Percentiles rank a stretch among this genome's conserved stretches.
These are phyloP conservation scores for Vitis rotundifolia DNA, from an alignment of 164 flowering plant genomes.

Conservation along the genomic window DNA sequence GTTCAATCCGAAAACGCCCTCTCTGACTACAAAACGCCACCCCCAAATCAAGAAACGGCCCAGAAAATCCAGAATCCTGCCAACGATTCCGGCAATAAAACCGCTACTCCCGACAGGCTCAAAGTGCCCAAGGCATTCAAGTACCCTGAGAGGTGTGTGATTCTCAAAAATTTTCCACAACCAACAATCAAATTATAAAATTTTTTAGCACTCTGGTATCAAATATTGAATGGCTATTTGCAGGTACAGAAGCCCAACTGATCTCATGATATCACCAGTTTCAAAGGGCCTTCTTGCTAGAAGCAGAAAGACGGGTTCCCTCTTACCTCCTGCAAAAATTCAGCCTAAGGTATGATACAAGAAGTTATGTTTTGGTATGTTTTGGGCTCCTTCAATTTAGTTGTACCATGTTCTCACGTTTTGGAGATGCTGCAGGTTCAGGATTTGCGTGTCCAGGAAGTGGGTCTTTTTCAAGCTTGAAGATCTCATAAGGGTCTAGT, in stretches of 20 bases:
- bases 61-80: conserved; percentile 15
- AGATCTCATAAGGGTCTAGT: background rate
- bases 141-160: conserved; percentile 52
- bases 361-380: background rate
- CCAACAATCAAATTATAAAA: too few relatives aligned
- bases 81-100: conserved; percentile 26
- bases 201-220: too few relatives aligned
- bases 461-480: conserved; percentile 24
- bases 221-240: background rate
- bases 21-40: conserved; percentile 16
- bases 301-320: conserved; percentile 36
- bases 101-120: conserved; percentile 48
- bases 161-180: too few relatives aligned
- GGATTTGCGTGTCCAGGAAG: conserved; percentile 30
- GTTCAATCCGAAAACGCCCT: conserved; percentile 13
- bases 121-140: conserved; percentile 64
- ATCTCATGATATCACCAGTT: conserved; percentile 73
- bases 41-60: conserved; percentile 9
- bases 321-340: conserved; percentile 44
- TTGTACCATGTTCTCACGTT: background rate
- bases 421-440: conserved; percentile 24
- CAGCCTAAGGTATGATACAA: conserved; percentile 34
- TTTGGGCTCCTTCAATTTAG: background rate
- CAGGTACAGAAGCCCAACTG: conserved; percentile 85
- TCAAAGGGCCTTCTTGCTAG: conserved; percentile 71